Conservation (phyloP, 306 rosid species). For the Cicer arietinum region DNA sequence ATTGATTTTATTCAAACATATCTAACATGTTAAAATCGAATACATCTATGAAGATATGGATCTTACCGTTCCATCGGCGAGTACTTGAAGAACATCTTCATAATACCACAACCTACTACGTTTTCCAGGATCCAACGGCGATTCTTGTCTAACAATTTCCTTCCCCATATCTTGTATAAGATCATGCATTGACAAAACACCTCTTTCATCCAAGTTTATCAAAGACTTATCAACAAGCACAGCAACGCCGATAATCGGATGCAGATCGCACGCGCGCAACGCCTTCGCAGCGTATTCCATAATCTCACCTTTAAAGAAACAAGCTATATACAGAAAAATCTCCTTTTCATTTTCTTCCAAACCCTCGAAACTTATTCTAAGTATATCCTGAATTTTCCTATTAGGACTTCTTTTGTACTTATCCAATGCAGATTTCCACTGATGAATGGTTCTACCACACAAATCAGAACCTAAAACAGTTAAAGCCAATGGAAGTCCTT, state of each 20-base stretch:
- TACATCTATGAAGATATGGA: not conserved
- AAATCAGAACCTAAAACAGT: constrained; percentile 41
- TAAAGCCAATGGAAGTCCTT: constrained; percentile 49
- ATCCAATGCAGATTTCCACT: constrained; percentile 49
- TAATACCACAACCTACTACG: constrained; percentile 50
- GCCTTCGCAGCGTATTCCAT: constrained; percentile 15
- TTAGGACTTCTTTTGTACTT: constrained; percentile 44
- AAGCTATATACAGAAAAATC: constrained; percentile 47
- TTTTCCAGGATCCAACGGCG: constrained; percentile 42
- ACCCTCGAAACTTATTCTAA: constrained; percentile 45
- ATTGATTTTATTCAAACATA: no score
- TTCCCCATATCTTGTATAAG: constrained; percentile 51
- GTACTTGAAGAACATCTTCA: constrained; percentile 47
- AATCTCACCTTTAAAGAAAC: constrained; percentile 44
- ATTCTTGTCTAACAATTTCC: constrained; percentile 51
- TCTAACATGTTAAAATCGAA: no score
- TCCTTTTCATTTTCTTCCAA: constrained; percentile 46
- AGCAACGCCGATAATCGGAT: constrained; percentile 41
- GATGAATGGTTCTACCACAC: constrained; percentile 43
- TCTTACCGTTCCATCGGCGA: constrained; percentile 44
- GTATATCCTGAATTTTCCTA: constrained; percentile 45
- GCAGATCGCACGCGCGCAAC: constrained; percentile 36
- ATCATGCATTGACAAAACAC: constrained; percentile 41
- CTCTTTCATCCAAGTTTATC: constrained; percentile 26
- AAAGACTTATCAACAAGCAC: constrained; percentile 47